Evolutionary conservation across 768 basidiomycete genomes (phyloP).

Genomic region (Mycena rosella): DNA sequence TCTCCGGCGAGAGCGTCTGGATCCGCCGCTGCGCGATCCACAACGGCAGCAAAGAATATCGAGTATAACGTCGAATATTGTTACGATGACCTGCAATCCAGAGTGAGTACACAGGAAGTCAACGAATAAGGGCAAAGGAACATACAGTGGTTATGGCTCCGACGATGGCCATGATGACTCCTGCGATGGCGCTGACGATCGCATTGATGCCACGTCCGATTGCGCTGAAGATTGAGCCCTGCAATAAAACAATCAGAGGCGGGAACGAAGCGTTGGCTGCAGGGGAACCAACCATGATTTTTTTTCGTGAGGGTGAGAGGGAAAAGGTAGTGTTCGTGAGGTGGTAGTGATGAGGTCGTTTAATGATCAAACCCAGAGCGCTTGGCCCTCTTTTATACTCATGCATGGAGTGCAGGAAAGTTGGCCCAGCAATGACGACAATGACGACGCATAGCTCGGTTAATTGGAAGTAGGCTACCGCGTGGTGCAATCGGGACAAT

Average conservation of each 20-base stretch:
- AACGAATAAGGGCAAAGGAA: slow-evolving; percentile 14
- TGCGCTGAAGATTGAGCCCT: slow-evolving; percentile 58
- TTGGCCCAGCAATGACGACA: too few relatives aligned
- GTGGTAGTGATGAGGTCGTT: not conserved
- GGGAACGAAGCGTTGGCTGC: not conserved
- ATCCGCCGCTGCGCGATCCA: slow-evolving; percentile 44
- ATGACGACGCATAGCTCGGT: too few relatives aligned
- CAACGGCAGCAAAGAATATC: slow-evolving; percentile 69
- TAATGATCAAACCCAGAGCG: not conserved
- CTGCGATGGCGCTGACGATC: slow-evolving; percentile 71
- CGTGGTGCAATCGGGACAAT: too few relatives aligned
- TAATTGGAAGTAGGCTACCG: too few relatives aligned
- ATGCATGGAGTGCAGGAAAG: too few relatives aligned
- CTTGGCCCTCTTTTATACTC: not conserved
- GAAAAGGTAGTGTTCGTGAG: too few relatives aligned
- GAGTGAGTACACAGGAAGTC: not conserved
- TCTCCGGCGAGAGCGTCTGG: not conserved
- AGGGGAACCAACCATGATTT: slow-evolving; percentile 19
- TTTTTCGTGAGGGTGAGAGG: not conserved
- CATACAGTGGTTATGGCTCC: slow-evolving; percentile 69
- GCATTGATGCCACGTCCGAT: slow-evolving; percentile 72
- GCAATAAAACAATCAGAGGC: not conserved
- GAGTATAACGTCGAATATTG: slow-evolving; percentile 71
- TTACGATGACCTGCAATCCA: slow-evolving; percentile 65
- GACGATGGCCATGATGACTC: slow-evolving; percentile 71